Evolutionary conservation across 1,284 basidiomycete genomes (phyloP), one percentile per base, ranked within the genome.

Genomic region (Peniophora sp.): DNA sequence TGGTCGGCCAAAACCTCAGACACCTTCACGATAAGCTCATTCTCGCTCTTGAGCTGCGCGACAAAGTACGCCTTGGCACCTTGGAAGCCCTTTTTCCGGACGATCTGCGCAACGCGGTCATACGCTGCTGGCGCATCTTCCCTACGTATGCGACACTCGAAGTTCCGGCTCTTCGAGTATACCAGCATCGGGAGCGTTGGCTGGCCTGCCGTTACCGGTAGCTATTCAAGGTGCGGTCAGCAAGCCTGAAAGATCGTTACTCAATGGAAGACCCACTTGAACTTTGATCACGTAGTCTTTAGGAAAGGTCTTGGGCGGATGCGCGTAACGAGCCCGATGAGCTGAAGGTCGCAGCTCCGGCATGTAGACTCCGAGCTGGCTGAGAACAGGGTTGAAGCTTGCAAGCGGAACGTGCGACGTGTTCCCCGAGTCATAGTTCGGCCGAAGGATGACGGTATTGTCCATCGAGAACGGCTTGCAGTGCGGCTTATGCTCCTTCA

Each of bases 61-160:
- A 71, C 65, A 51, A 82, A 80, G 58, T 81, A 81, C 0, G 73
- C 79, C 60, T 79, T 81, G n/a, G 63, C 59, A 0, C 73, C 72
- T 2, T 63, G 64, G 2, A 74, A 66, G 2, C 77, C 76, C 45
- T 70, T 67, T 14, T 56, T 57, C 38, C 61, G 60, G n/a, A 81
- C 64, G 2, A 66, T 58, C 23, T 66, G 53, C 32, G 59, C 52
- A 38, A 81, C 48, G 17, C 61, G 55, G 49, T 75, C 69, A 52
- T 76, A 82, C 1, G 59, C 70, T 0, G 50, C 53, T 3, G 66
- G 60, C 23, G 65, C 63, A 25, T 74, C 72, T 1, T 49, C 46
- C 12, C 65, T 61, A 20, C 58, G 17, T n/a, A 78, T 61, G 0
- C 57, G 58, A 54, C 78, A 80, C 8, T 71, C 66, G 41, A 82